phyloP scores from a whole-genome alignment of 768 basidiomycete genomes.

The Naganishia vaughanmartiniae region DNA sequence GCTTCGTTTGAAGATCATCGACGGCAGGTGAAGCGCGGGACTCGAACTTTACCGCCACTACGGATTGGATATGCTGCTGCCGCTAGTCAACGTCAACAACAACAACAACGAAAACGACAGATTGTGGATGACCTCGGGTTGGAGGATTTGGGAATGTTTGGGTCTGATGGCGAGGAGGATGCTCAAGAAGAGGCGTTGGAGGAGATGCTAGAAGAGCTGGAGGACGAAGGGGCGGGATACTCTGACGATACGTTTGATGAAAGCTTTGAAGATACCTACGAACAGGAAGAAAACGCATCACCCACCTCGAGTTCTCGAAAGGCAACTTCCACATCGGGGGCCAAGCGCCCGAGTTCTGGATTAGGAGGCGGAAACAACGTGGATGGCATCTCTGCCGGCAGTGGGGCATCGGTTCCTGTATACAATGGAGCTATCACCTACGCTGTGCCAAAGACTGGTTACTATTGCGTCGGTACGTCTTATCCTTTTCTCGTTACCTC shows the following conservation, averaged over 20 bases:
- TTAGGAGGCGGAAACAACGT: neutral
- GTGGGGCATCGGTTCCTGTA: conserved; percentile 30
- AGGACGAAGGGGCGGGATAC: conserved; percentile 26
- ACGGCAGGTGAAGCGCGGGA: conserved; percentile 12
- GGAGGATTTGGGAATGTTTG: conserved; percentile 1
- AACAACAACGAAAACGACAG: neutral
- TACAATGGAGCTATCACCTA: conserved; percentile 79
- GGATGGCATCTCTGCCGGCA: neutral
- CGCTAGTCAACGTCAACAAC: neutral
- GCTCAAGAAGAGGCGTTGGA: conserved; percentile 11
- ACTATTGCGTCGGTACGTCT: conserved; percentile 86
- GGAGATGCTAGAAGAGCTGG: conserved; percentile 27
- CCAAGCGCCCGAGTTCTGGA: conserved; percentile 20
- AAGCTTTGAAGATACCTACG: conserved; percentile 27
- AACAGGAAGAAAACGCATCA: conserved; percentile 1
- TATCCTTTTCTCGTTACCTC: neutral
- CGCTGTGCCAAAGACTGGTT: conserved; percentile 78
- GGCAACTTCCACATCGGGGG: conserved; percentile 1
- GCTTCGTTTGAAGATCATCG: conserved; percentile 17
- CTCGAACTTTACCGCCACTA: neutral
- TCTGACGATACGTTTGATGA: conserved; percentile 27
- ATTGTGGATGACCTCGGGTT: conserved; percentile 8
- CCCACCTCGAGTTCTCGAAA: conserved; percentile 11
- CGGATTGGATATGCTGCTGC: neutral
- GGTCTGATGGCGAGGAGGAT: neutral